Base-by-base conservation (phyloP, 345 rosid species). In the Leavenworthia alabamica region DNA sequence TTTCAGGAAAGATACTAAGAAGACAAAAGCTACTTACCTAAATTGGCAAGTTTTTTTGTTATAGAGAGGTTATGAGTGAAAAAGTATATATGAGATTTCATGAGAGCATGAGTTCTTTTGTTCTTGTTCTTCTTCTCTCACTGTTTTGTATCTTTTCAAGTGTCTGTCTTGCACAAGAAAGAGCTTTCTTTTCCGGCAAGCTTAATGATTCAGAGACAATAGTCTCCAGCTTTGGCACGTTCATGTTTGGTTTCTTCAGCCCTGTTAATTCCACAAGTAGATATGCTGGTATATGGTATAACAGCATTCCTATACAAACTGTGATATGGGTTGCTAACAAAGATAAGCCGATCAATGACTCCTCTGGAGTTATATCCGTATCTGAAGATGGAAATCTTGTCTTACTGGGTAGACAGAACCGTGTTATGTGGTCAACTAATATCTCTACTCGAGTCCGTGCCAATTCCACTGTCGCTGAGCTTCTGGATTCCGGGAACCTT, bases 301-400 rank as follows among this genome's bases (percentile, higher is more conserved):
- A 64, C 31, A 52, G 7, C 4, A 2, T 36, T 4, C 52, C 79
- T 16, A 28, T 8, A 26, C 55, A 40, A 40, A 59, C 74, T 29
- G 68, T 72, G 3, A 54, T 82, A 11, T 79, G 84, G 91, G 86
- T 77, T 26, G 86, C 84, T 6, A 85, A 85, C 59, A 74, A 77
- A 56, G 68, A 80, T 12, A 74, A 43, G 1, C 88, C 86, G 0
- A 51, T 71, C 33, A 62, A 49, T 6, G 88, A 79, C 42, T 71
- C 79, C 24, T 82, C 82, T 2, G 82, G 82, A 32, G 42, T 54
- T 8, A 4, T 80, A 15, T 67, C 40, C 29, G 58, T 84, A 15
- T 70, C 79, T 0, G 57, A 67, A 9, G 79, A 82, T 32, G 85
- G 93, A 6, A 77, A 79, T 42, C 73, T 88, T 4, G 60, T 79